Evolutionary conservation across 345 rosid species (phyloP).

Genomic region (Ailanthus altissimus): DNA sequence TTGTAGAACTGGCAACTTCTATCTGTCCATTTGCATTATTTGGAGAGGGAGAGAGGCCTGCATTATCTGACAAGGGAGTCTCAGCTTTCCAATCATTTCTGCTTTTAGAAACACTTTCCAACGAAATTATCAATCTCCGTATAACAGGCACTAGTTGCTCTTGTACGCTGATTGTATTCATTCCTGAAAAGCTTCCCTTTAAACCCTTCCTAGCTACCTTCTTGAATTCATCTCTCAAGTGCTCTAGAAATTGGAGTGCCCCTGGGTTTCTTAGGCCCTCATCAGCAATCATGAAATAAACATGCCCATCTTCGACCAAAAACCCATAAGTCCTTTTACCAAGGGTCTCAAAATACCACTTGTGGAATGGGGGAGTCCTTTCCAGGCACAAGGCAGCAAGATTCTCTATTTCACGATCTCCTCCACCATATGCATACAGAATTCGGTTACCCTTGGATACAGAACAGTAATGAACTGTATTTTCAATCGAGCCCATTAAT

Average conservation of each 20-base stretch:
- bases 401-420: conserved; percentile 54
- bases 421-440: conserved; percentile 56
- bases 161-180: conserved; percentile 48
- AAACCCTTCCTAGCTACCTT: conserved; percentile 53
- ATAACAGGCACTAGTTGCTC: conserved; percentile 77
- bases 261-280: conserved; percentile 51
- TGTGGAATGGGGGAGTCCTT: conserved; percentile 65
- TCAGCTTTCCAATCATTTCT: conserved; percentile 41
- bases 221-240: conserved; percentile 69
- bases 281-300: conserved; percentile 67
- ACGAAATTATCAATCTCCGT: conserved; percentile 57
- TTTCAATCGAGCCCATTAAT: conserved; percentile 59
- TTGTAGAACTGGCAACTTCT: conserved; percentile 58
- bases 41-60: conserved; percentile 48
- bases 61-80: conserved; percentile 29
- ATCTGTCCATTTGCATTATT: conserved; percentile 41
- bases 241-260: conserved; percentile 64
- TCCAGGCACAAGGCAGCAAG: conserved; percentile 65
- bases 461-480: conserved; percentile 71
- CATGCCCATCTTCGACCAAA: conserved; percentile 63
- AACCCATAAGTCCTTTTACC: conserved; percentile 63
- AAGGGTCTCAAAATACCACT: conserved; percentile 77
- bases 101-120: conserved; percentile 52
- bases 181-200: conserved; percentile 65
- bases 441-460: conserved; percentile 55